These are phyloP conservation scores for Syzygium oleosum DNA, from an alignment of 345 rosid genomes.

Conservation along the genomic window DNA sequence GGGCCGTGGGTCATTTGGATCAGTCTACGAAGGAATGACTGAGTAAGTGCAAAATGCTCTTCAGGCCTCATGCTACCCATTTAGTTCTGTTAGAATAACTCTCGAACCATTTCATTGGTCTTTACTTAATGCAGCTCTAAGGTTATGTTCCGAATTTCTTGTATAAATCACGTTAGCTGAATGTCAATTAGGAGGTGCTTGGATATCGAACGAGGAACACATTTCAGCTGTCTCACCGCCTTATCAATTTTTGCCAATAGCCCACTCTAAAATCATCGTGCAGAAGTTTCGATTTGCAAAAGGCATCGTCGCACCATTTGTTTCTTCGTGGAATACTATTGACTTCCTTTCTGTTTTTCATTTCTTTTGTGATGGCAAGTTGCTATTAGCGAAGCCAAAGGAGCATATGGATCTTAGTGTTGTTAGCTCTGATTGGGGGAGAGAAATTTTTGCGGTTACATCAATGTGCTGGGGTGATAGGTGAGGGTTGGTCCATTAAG, in stretches of 20 bases:
- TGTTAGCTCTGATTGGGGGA: background rate
- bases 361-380: background rate
- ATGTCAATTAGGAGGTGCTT: background rate
- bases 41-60: slow-evolving; percentile 38
- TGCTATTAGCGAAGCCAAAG: background rate
- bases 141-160: background rate
- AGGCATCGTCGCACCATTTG: background rate
- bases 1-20: slow-evolving; percentile 92
- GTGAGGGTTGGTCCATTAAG: background rate
- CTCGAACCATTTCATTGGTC: background rate
- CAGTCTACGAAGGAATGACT: slow-evolving; percentile 75
- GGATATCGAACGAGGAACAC: background rate
- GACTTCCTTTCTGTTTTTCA: background rate
- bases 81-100: background rate
- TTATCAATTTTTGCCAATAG: background rate
- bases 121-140: background rate
- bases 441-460: background rate
- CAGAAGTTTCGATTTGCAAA: background rate
- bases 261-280: background rate
- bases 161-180: background rate
- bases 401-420: background rate
- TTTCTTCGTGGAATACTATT: background rate
- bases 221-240: background rate
- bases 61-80: background rate
- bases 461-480: background rate